phyloP scores from a whole-genome alignment of 1,284 basidiomycete genomes.

The Pholiota adiposa region DNA sequence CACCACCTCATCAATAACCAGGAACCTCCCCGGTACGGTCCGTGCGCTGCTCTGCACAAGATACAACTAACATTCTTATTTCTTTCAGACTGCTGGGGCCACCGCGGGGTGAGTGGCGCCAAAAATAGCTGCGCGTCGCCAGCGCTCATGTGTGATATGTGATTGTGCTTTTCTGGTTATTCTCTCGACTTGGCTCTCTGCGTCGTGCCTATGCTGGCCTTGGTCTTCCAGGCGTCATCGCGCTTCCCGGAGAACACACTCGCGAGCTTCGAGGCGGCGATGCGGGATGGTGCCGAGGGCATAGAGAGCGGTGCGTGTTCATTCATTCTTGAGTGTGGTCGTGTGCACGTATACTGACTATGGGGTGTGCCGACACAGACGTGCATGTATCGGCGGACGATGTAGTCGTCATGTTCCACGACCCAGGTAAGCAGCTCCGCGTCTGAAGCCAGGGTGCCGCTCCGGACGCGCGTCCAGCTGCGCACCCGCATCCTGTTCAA shows the following conservation, averaged over 20 bases:
- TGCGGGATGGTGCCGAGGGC: conserved; percentile 91
- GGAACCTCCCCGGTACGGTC: conserved; percentile 40
- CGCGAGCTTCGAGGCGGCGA: conserved; percentile 91
- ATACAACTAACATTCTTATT: conserved; percentile 4
- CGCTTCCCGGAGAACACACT: conserved; percentile 92
- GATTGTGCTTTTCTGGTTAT: background rate
- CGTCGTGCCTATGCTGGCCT: background rate
- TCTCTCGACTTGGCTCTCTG: background rate
- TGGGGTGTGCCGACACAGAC: conserved; percentile 57
- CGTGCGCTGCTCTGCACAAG: background rate
- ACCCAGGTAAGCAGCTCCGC: conserved; percentile 62
- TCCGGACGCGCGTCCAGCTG: background rate
- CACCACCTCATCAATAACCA: conserved; percentile 14
- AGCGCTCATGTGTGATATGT: background rate
- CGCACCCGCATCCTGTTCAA: conserved; percentile 15
- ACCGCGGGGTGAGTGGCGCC: conserved; percentile 78
- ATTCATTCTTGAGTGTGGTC: background rate
- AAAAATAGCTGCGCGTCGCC: conserved; percentile 7
- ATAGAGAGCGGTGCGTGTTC: conserved; percentile 85
- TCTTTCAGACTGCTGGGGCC: conserved; percentile 85
- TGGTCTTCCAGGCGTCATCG: conserved; percentile 70
- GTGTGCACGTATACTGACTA: background rate
- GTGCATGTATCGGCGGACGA: conserved; percentile 93
- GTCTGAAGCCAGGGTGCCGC: conserved; percentile 14
- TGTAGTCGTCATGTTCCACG: conserved; percentile 95